Evolutionary conservation across 768 basidiomycete genomes (phyloP), one percentile per base, ranked within the genome.

Genomic region (Leccinum barrowsii): DNA sequence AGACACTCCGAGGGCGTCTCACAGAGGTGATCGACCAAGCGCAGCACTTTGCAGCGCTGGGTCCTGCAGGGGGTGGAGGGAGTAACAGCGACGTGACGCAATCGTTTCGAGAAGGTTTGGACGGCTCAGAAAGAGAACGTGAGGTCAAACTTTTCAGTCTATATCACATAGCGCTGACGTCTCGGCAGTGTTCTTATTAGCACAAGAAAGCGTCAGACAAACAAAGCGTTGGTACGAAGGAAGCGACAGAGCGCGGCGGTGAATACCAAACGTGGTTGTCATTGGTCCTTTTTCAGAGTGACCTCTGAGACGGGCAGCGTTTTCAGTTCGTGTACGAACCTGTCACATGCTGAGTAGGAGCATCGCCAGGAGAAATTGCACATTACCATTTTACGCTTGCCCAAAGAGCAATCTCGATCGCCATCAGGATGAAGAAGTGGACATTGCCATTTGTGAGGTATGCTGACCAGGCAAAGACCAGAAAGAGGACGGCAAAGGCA

Each of bases 111-210:
- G 94, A 96, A 71, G 95, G 94, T 1, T 81, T 98, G 59, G 94
- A 98, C 56, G 85, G 83, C n/a, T 92, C 91, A 13, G 94, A 98
- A 70, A 82, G 95, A 62, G 93, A 96, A 78, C 64, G 94, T 96
- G 70, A 79, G 86, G 78, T n/a, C 52, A 35, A 49, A 34, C 21
- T 50, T 21, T 54, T 56, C 15, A 12, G 52, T 56, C 22, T n/a
- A 42, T 30, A 32, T 12, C 24, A 30, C 21, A 50, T 44, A 26
- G 49, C 30, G 35, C 57, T 63, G 63, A 62, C 63, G 44, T 22
- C 28, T 48, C 32, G 30, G 17, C 59, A 97, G 94, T 97, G 57
- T 97, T 96, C 72, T 75, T 83, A 11, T 75, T 92, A 61, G 93
- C 92, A 15, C 92, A 95, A 68, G 90, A 92, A 57, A 91, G 89